Conservation (phyloP, 768 basidiomycete genomes). For the Trametes punicea region DNA sequence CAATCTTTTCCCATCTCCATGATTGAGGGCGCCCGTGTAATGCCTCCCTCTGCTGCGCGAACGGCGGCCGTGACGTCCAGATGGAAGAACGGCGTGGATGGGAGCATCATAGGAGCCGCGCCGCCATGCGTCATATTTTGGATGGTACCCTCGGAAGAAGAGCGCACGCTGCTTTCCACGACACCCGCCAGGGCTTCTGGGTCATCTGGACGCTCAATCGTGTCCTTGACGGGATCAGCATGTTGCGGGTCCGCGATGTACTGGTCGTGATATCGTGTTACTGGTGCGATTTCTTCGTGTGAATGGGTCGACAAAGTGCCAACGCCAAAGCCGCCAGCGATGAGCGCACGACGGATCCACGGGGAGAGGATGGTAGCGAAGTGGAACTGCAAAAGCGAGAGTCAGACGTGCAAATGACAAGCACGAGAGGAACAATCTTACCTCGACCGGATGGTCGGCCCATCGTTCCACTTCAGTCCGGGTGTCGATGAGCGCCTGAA, state of each 20-base stretch:
- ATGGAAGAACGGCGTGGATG: conserved; percentile 84
- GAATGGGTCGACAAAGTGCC: conserved; percentile 42
- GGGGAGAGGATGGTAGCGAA: conserved; percentile 87
- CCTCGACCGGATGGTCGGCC: conserved; percentile 68
- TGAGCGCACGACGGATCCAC: conserved; percentile 84
- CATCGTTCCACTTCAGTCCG: conserved; percentile 82
- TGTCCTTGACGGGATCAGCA: conserved; percentile 1
- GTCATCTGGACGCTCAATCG: conserved; percentile 2
- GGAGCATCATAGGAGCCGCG: conserved; percentile 36
- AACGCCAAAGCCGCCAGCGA: conserved; percentile 86
- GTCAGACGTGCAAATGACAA: background rate
- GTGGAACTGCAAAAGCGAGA: conserved; percentile 59
- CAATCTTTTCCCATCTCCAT: background rate
- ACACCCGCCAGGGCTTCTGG: background rate
- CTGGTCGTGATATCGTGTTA: conserved; percentile 53
- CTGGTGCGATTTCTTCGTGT: conserved; percentile 68
- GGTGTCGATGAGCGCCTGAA: conserved; percentile 87
- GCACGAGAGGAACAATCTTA: background rate
- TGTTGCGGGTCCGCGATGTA: conserved; percentile 35
- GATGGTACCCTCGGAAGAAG: conserved; percentile 12
- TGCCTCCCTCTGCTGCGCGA: conserved; percentile 27
- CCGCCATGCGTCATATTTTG: background rate
- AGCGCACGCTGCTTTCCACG: conserved; percentile 4
- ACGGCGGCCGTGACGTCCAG: conserved; percentile 39
- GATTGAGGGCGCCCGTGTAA: conserved; percentile 11